These are phyloP conservation scores for Colletotrichum truncatum DNA, from an alignment of 2,329 filamentous ascomycete species.

Conservation along the genomic window DNA sequence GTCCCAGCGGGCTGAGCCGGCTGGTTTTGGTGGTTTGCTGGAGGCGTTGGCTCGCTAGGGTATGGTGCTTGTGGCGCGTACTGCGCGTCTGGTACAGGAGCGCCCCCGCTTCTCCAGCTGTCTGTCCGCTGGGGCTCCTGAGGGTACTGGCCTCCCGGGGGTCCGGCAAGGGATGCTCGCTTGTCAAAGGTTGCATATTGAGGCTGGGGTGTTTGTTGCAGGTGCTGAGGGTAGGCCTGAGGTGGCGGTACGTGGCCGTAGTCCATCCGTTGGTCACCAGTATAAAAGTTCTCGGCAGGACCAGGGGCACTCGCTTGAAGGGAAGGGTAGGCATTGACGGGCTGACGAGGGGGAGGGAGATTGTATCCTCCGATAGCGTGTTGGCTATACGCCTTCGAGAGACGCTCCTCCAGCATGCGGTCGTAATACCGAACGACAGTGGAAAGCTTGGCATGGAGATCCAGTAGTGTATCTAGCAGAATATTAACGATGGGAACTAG, in stretches of 20 bases:
- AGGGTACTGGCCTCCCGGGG: conserved; percentile 53
- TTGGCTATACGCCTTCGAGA: conserved; percentile 92
- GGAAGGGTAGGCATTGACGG: conserved; percentile 75
- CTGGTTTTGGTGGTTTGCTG: conserved; percentile 38
- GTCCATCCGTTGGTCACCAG: conserved; percentile 64
- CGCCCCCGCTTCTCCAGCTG: conserved; percentile 56
- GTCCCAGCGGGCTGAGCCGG: conserved; percentile 35
- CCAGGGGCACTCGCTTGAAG: conserved; percentile 66
- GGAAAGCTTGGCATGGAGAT: conserved; percentile 93
- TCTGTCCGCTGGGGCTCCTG: conserved; percentile 57
- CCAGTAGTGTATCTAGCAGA: conserved; percentile 81
- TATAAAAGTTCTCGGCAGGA: conserved; percentile 84
- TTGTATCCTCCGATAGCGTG: conserved; percentile 75
- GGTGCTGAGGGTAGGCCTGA: conserved; percentile 60
- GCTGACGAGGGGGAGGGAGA: conserved; percentile 59
- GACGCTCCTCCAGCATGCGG: conserved; percentile 93
- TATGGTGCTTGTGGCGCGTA: conserved; percentile 46
- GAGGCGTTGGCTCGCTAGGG: conserved; percentile 42
- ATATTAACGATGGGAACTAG: conserved; percentile 41
- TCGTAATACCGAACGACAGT: conserved; percentile 98
- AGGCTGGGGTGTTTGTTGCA: conserved; percentile 46
- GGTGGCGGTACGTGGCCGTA: conserved; percentile 58
- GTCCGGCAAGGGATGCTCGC: conserved; percentile 49
- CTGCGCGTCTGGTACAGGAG: conserved; percentile 36
- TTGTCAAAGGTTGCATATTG: conserved; percentile 56